Conservation (phyloP, 2,329 filamentous ascomycete species). For the Ophidiomyces ophidiicola region DNA sequence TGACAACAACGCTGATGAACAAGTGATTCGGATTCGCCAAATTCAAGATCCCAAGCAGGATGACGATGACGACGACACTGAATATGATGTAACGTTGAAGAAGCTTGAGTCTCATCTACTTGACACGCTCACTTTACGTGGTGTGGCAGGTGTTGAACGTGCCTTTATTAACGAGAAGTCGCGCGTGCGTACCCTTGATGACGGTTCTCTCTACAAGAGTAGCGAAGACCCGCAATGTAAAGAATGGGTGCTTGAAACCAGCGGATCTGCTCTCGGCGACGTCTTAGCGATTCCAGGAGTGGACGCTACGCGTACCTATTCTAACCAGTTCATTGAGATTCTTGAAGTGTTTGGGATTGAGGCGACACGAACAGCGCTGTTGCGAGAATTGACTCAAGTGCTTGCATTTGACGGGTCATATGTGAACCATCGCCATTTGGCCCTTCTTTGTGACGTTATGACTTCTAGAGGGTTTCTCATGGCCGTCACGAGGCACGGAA, state of each 20-base stretch:
- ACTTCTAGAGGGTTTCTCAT: constrained; percentile 88
- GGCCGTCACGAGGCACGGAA: constrained; percentile 93
- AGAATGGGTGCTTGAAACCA: constrained; percentile 94
- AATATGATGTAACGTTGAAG: constrained; percentile 89
- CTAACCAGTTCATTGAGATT: constrained; percentile 91
- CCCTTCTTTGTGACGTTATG: constrained; percentile 93
- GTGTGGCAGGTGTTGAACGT: constrained; percentile 75
- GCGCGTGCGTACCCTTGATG: constrained; percentile 51
- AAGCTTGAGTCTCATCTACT: constrained; percentile 82
- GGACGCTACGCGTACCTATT: constrained; percentile 72
- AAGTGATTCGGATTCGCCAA: constrained; percentile 84
- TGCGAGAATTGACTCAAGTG: constrained; percentile 81
- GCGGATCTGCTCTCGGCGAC: constrained; percentile 71
- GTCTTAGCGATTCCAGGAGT: constrained; percentile 82
- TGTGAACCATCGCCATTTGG: constrained; percentile 96
- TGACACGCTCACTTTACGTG: constrained; percentile 80
- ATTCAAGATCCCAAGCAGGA: constrained; percentile 58
- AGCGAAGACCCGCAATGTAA: constrained; percentile 65
- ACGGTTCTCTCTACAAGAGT: constrained; percentile 61
- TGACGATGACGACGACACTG: constrained; percentile 59
- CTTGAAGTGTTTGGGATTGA: constrained; percentile 95
- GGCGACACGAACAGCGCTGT: constrained; percentile 72
- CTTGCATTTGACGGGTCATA: constrained; percentile 98
- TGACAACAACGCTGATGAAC: constrained; percentile 93
- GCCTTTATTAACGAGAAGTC: constrained; percentile 83